Evolutionary conservation across 1,284 basidiomycete species (phyloP).

Genomic region (Marasmius tenuissimus): DNA sequence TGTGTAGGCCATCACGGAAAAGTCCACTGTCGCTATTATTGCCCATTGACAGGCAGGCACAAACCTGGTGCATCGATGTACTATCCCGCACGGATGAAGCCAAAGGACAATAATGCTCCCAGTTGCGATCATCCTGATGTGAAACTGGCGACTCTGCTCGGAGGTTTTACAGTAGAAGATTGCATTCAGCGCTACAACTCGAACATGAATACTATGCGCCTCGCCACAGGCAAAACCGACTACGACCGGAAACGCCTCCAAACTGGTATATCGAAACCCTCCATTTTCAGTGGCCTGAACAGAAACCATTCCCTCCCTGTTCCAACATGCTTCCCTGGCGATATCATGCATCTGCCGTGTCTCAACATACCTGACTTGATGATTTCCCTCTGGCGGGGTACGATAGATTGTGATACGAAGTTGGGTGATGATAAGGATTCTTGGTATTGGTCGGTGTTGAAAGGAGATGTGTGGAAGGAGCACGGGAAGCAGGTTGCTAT

Average conservation of each 20-base stretch:
- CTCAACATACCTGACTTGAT: slow-evolving; percentile 32
- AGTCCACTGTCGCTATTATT: slow-evolving; percentile 18
- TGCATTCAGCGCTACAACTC: slow-evolving; percentile 3
- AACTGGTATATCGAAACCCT: slow-evolving; percentile 22
- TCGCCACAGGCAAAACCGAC: slow-evolving; percentile 5
- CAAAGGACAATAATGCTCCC: slow-evolving; percentile 18
- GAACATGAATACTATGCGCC: slow-evolving; percentile 6
- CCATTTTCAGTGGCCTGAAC: slow-evolving; percentile 19
- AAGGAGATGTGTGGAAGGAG: slow-evolving; percentile 14
- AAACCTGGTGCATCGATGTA: slow-evolving; percentile 17
- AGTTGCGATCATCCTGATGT: slow-evolving; percentile 24
- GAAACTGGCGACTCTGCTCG: slow-evolving; percentile 1
- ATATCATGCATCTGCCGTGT: slow-evolving; percentile 33
- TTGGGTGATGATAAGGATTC: slow-evolving; percentile 9
- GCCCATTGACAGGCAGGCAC: slow-evolving; percentile 18
- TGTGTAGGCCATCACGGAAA: slow-evolving; percentile 24
- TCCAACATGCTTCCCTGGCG: slow-evolving; percentile 22
- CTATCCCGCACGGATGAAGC: slow-evolving; percentile 23
- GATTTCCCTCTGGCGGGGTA: slow-evolving; percentile 26
- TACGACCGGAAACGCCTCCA: slow-evolving; percentile 15
- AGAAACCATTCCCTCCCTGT: slow-evolving; percentile 8
- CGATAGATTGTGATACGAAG: slow-evolving; percentile 13
- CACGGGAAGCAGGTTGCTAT: slow-evolving; percentile 24
- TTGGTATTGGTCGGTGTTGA: slow-evolving; percentile 29
- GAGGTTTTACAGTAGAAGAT: neutral